phyloP scores from a whole-genome alignment of 2,329 filamentous ascomycete genomes.

The Colletotrichum euphorbiae region DNA sequence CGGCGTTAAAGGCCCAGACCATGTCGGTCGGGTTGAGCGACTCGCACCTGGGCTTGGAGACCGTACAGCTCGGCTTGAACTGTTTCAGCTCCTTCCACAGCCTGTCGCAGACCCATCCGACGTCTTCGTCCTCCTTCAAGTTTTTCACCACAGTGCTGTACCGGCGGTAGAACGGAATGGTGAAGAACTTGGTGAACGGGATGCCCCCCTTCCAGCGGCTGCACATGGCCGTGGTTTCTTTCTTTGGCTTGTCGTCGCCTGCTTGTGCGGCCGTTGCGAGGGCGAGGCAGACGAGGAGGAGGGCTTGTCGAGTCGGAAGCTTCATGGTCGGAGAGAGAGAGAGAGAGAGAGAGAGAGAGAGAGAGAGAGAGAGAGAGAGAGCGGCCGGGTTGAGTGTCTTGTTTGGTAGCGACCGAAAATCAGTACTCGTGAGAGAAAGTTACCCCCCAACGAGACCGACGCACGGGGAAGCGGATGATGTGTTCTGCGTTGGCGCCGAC shows the following conservation, averaged over 20 bases:
- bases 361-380: too few species aligned
- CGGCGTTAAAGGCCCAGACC: not conserved
- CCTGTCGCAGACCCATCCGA: not conserved
- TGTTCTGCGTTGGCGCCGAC: too few species aligned
- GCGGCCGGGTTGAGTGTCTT: too few species aligned
- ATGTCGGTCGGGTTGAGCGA: not conserved
- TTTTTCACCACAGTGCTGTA: not conserved
- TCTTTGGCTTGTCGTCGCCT: not conserved
- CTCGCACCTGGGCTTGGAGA: not conserved
- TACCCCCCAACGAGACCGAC: too few species aligned
- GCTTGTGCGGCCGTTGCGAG: not conserved
- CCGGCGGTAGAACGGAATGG: not conserved
- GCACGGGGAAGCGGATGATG: too few species aligned
- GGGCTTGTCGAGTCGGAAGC: too few species aligned
- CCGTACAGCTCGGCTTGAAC: conserved; percentile 4
- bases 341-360: too few species aligned
- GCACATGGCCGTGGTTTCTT: not conserved
- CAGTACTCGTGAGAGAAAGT: too few species aligned
- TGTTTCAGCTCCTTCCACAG: conserved; percentile 10
- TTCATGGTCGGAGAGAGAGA: too few species aligned
- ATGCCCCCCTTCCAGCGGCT: not conserved
- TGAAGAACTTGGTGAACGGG: not conserved
- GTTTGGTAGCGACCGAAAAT: too few species aligned
- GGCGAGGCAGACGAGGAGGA: not conserved
- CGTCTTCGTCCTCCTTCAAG: conserved; percentile 1